Evolutionary conservation across 106 monocot species (phyloP).

Genomic region (Dioscorea dumetorum): DNA sequence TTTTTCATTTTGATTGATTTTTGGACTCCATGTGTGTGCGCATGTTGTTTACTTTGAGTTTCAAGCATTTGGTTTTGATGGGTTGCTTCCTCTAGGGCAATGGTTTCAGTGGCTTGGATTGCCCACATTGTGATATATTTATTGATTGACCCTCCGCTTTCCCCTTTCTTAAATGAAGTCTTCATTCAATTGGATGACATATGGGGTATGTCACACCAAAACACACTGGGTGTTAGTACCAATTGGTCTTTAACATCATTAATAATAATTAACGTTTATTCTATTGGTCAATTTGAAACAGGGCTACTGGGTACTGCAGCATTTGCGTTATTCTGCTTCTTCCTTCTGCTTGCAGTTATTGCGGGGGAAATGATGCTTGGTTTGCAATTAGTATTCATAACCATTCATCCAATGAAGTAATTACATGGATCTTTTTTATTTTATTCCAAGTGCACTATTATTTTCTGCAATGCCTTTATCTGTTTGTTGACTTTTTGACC

Average conservation of each 20-base stretch:
- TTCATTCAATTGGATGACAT: conserved; percentile 91
- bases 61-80: too few species aligned
- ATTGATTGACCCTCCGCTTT: conserved; percentile 84
- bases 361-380: conserved; percentile 99
- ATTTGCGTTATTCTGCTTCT: conserved; percentile 99
- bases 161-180: conserved; percentile 88
- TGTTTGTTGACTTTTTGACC: conserved; percentile 3
- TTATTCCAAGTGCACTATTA: neutral
- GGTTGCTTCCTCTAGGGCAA: conserved; percentile 52
- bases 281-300: conserved; percentile 16
- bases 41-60: too few species aligned
- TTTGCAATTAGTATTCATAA: conserved; percentile 83
- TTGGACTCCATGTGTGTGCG: too few species aligned
- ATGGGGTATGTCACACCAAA: conserved; percentile 62
- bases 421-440: neutral
- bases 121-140: conserved; percentile 90
- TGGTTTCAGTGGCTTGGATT: conserved; percentile 96
- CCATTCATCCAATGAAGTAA: conserved; percentile 99
- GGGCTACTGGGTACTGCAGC: conserved; percentile 93
- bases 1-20: too few species aligned
- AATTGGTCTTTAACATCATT: too few species aligned
- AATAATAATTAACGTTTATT: neutral
- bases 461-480: neutral
- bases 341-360: conserved; percentile 90
- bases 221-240: neutral